Percentiles rank a stretch among this genome's conserved stretches.
Conservation (phyloP, 202 grass and related monocot species). For the Musa balbisiana region DNA sequence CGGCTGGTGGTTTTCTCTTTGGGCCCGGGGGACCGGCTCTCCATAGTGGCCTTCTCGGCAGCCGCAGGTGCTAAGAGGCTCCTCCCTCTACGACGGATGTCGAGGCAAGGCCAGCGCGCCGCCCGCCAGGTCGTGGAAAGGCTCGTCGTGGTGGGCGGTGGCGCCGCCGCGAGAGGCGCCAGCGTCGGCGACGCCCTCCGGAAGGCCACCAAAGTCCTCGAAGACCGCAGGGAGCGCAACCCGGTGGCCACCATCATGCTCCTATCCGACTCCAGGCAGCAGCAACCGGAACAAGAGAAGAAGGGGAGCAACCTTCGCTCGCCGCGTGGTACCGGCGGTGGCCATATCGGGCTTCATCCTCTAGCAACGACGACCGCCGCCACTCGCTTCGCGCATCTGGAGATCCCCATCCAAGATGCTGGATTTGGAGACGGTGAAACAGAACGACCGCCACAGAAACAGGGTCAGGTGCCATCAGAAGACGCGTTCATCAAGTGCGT, state of each 20-base stretch:
- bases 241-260: conserved; percentile 94
- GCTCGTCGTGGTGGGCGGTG: conserved; percentile 43
- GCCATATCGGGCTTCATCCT: neutral
- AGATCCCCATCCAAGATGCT: conserved; percentile 49
- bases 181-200: conserved; percentile 69
- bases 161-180: conserved; percentile 28
- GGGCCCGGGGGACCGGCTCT: conserved; percentile 68
- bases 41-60: conserved; percentile 82
- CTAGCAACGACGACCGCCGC: conserved; percentile 14
- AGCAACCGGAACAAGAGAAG: conserved; percentile 19
- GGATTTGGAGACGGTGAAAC: neutral
- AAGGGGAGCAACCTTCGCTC: neutral
- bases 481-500: conserved; percentile 81
- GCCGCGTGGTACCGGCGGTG: neutral
- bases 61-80: conserved; percentile 60
- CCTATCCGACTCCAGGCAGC: conserved; percentile 57
- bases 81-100: conserved; percentile 74
- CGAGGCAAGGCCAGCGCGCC: conserved; percentile 67
- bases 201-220: conserved; percentile 91
- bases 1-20: conserved; percentile 69
- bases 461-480: conserved; percentile 26
- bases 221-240: conserved; percentile 83
- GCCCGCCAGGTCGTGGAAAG: conserved; percentile 73
- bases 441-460: conserved; percentile 9
- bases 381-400: conserved; percentile 69